Evolutionary conservation across 2,329 filamentous ascomycete genomes (phyloP).

Genomic region (Magnaporthiopsis rhizophila): DNA sequence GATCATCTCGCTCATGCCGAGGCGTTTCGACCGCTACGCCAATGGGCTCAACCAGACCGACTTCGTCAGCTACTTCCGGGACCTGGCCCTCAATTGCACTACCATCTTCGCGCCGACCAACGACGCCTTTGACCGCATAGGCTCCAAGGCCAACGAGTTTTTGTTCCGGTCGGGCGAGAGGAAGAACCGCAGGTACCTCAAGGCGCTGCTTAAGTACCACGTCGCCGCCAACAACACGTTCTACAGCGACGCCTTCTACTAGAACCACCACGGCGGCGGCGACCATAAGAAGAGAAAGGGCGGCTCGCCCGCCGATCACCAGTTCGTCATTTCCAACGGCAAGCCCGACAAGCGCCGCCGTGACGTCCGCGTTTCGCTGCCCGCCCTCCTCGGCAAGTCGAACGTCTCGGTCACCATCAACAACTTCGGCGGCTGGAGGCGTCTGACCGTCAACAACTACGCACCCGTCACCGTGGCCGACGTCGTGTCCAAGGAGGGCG

Average conservation of each 20-base stretch:
- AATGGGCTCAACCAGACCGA: conserved; percentile 69
- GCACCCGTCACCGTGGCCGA: conserved; percentile 59
- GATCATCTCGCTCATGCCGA: conserved; percentile 57
- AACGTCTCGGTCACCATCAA: conserved; percentile 64
- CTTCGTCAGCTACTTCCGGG: conserved; percentile 52
- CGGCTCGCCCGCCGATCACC: conserved; percentile 16
- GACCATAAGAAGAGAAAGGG: conserved; percentile 16
- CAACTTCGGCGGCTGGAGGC: conserved; percentile 58
- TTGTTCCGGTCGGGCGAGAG: conserved; percentile 70
- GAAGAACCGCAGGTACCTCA: conserved; percentile 53
- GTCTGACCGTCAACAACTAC: conserved; percentile 69
- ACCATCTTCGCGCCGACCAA: conserved; percentile 81
- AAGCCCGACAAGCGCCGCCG: conserved; percentile 19
- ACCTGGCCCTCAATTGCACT: conserved; percentile 48
- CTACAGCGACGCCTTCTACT: conserved; percentile 77
- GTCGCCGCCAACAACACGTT: conserved; percentile 65
- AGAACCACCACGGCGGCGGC: conserved; percentile 18
- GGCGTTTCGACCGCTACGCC: conserved; percentile 69
- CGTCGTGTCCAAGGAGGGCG: conserved; percentile 67
- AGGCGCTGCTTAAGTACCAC: conserved; percentile 72
- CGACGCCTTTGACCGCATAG: conserved; percentile 68
- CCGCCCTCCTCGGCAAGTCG: conserved; percentile 61
- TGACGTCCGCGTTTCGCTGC: conserved; percentile 53
- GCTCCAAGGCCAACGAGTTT: conserved; percentile 68
- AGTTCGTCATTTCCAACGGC: conserved; percentile 20